phyloP scores from a whole-genome alignment of 768 basidiomycete species.

The Leccinum olivaceopallidum region DNA sequence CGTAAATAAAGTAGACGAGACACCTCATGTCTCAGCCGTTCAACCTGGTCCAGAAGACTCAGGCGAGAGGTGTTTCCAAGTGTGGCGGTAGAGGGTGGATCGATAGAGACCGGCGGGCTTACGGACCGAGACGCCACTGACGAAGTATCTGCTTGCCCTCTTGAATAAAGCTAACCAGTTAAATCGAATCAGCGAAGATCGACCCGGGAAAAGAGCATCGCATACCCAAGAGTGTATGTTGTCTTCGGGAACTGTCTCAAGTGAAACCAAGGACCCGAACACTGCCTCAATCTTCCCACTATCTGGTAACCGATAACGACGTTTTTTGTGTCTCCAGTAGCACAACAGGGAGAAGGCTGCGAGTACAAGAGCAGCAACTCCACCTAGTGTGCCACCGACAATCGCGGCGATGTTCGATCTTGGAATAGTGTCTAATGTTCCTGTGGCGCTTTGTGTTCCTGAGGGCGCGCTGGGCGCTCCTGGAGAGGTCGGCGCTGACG shows the following conservation, averaged over 20 bases:
- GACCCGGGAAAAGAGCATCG: not conserved
- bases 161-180: not conserved
- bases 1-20: not conserved
- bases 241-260: not conserved
- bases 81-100: not conserved
- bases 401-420: slow-evolving; percentile 3
- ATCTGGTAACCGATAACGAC: not conserved
- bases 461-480: not conserved
- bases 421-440: not conserved
- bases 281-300: not conserved
- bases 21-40: not conserved
- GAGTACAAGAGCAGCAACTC: not conserved
- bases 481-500: not conserved
- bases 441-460: not conserved
- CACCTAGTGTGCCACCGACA: slow-evolving; percentile 14
- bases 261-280: not conserved
- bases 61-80: not conserved
- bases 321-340: slow-evolving; percentile 2
- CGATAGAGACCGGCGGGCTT: not conserved
- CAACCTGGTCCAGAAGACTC: not conserved
- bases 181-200: not conserved
- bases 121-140: not conserved
- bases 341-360: slow-evolving; percentile 1
- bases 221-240: not conserved
- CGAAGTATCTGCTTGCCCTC: not conserved